Percentiles rank a stretch among this genome's conserved stretches.
Evolutionary conservation across 2,329 filamentous ascomycete genomes (phyloP).

Genomic region (Helminthosporium solani): DNA sequence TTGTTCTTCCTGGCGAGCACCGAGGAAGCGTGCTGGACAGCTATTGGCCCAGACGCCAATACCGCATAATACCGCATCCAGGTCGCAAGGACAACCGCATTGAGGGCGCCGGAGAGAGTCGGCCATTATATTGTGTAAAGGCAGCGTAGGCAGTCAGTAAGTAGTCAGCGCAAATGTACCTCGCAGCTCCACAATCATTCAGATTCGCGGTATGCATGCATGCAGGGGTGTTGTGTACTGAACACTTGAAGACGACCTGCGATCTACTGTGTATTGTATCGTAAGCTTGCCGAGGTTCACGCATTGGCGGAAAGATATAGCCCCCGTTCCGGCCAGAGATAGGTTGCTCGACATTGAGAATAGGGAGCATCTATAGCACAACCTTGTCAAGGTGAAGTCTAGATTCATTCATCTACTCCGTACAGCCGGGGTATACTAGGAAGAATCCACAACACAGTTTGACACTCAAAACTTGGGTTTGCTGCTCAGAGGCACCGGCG

Average conservation of each 20-base stretch:
- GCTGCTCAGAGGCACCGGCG: conserved; percentile 58
- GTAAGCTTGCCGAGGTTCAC: not conserved
- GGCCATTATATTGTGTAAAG: no score
- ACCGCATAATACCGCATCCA: no score
- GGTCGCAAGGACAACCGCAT: not conserved
- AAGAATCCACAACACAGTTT: not conserved
- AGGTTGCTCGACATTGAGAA: not conserved
- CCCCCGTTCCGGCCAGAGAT: not conserved
- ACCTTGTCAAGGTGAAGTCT: no score
- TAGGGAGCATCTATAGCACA: no score
- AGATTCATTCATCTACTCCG: no score
- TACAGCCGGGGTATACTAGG: not conserved
- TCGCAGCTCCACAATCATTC: not conserved
- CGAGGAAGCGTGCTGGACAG: not conserved
- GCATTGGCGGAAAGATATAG: not conserved
- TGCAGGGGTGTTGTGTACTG: no score
- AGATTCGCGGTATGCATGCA: not conserved
- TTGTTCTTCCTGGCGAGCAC: not conserved
- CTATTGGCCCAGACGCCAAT: not conserved
- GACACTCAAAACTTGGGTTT: conserved; percentile 50
- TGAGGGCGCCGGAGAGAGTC: not conserved
- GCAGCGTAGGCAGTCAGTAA: no score
- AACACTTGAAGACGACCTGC: not conserved
- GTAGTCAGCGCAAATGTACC: not conserved
- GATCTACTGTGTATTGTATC: no score